Evolutionary conservation across 2,329 filamentous ascomycete species (phyloP).

Genomic region (Xylaria polymorpha): DNA sequence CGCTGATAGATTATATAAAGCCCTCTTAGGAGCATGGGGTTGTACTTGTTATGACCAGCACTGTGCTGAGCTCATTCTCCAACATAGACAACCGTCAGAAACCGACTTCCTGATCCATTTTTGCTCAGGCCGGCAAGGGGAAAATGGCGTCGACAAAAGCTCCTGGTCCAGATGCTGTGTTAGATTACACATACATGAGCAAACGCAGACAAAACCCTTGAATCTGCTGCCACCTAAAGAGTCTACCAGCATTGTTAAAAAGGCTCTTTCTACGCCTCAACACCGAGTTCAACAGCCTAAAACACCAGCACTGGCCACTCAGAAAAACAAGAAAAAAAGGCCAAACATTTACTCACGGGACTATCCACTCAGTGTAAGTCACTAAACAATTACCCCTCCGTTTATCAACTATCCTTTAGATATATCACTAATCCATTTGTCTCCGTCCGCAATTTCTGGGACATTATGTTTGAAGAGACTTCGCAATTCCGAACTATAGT

Average conservation of each 20-base stretch:
- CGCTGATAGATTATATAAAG: slow-evolving; percentile 43
- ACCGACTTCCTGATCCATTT: slow-evolving; percentile 8
- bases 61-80: slow-evolving; percentile 42
- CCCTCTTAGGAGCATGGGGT: slow-evolving; percentile 41
- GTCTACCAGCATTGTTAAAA: not conserved
- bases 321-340: not conserved
- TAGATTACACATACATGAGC: slow-evolving; percentile 2
- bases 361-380: slow-evolving; percentile 7
- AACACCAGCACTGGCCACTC: not conserved
- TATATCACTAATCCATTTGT: not conserved
- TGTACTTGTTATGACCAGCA: slow-evolving; percentile 44
- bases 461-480: not conserved
- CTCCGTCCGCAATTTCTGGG: not conserved
- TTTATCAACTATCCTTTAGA: not conserved
- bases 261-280: slow-evolving; percentile 6
- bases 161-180: slow-evolving; percentile 2
- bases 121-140: not conserved
- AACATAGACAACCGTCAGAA: slow-evolving; percentile 21
- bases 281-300: not conserved
- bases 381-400: not conserved
- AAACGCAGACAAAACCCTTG: not conserved
- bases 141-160: not conserved
- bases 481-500: not conserved
- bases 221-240: not conserved
- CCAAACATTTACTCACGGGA: not conserved